phyloP scores from a whole-genome alignment of 257 asterid species.

The Agastache rugosa region DNA sequence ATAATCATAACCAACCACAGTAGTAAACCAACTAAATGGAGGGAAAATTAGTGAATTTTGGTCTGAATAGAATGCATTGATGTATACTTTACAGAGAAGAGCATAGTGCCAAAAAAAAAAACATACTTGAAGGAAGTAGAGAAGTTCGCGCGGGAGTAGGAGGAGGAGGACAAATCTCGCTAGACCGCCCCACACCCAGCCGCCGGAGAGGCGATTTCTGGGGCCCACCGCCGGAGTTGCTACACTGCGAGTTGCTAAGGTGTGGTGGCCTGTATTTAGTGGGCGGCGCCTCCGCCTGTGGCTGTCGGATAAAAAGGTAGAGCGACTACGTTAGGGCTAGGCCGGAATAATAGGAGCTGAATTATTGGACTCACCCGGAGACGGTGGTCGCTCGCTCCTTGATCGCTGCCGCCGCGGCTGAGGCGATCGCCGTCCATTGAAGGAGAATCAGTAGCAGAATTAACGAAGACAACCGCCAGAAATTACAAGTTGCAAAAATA shows the following conservation, averaged over 20 bases:
- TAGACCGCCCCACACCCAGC: conserved; percentile 21
- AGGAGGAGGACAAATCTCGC: conserved; percentile 8
- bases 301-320: conserved; percentile 27
- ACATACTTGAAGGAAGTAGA: conserved; percentile 32
- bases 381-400: not conserved
- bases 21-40: not conserved
- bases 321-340: conserved; percentile 11
- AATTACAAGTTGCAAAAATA: too few species aligned
- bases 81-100: not conserved
- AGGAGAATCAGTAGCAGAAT: conserved; percentile 8
- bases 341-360: not conserved
- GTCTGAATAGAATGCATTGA: not conserved
- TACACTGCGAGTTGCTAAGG: conserved; percentile 36
- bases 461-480: conserved; percentile 7
- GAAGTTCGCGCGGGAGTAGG: conserved; percentile 21
- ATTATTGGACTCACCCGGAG: conserved; percentile 20
- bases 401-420: conserved; percentile 28
- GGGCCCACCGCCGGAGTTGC: conserved; percentile 14
- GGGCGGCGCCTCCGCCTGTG: conserved; percentile 35
- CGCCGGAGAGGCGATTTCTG: conserved; percentile 24
- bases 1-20: conserved; percentile 15
- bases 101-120: not conserved
- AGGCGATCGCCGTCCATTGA: conserved; percentile 46
- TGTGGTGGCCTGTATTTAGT: conserved; percentile 50
- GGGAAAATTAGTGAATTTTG: not conserved